These are phyloP conservation scores for Mortierella polycephala DNA, from an alignment of 371 early-diverging fungal genomes.

Conservation along the genomic window DNA sequence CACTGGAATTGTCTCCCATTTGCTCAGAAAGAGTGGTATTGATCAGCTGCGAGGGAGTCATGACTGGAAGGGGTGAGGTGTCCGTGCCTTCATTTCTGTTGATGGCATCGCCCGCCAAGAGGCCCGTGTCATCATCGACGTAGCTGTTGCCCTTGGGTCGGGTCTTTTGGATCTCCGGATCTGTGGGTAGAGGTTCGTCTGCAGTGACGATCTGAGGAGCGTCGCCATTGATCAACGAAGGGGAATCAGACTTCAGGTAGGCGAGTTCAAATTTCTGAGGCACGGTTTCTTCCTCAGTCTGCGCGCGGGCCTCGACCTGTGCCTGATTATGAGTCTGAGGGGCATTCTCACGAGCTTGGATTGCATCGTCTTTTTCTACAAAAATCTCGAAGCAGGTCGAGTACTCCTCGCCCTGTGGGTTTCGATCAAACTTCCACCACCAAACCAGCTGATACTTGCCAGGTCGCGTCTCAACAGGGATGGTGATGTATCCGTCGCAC, in stretches of 20 bases:
- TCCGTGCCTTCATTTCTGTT: slow-evolving; percentile 19
- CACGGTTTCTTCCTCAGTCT: not conserved
- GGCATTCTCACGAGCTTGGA: slow-evolving; percentile 3
- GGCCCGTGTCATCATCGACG: slow-evolving; percentile 11
- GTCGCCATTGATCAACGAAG: not conserved
- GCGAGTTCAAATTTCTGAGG: slow-evolving; percentile 9
- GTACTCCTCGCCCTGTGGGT: slow-evolving; percentile 53
- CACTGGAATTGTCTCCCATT: not conserved
- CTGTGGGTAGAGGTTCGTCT: slow-evolving; percentile 19
- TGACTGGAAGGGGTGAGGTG: slow-evolving; percentile 8
- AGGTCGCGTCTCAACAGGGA: slow-evolving; percentile 37
- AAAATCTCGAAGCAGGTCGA: slow-evolving; percentile 56
- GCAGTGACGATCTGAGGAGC: not conserved
- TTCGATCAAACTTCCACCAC: slow-evolving; percentile 59
- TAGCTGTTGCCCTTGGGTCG: not conserved
- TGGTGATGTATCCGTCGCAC: slow-evolving; percentile 42
- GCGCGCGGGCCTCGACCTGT: not conserved
- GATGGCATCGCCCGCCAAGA: slow-evolving; percentile 33
- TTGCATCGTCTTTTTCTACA: slow-evolving; percentile 10
- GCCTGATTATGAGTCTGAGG: not conserved
- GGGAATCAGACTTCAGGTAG: slow-evolving; percentile 8
- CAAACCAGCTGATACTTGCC: slow-evolving; percentile 54
- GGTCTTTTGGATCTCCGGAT: slow-evolving; percentile 7
- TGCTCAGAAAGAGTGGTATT: slow-evolving; percentile 4
- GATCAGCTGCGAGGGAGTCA: slow-evolving; percentile 25